Base-by-base conservation (phyloP, 495 filamentous ascomycete species). In the Penicillium verhagenii region DNA sequence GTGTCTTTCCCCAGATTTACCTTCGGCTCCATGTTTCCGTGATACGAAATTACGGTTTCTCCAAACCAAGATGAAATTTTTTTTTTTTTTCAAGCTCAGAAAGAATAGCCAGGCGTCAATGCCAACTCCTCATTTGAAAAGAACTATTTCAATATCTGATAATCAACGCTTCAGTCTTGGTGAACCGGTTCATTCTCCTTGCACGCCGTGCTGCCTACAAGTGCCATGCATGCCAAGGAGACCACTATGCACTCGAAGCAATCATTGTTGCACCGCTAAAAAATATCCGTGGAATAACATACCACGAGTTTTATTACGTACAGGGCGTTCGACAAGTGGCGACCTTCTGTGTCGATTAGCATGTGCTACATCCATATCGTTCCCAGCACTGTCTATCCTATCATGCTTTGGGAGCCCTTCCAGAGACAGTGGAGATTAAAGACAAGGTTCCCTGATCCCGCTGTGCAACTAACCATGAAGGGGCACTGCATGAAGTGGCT, bases 1-100 rank as follows among this genome's bases (percentile, higher is more conserved):
- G 16, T 53, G 28, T 48, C 48, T 59, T 53, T 55, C 56, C 56
- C 56, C 56, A 52, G 56, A 58, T 58, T 58, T 54, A 38, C 51
- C 45, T 33, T 42, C 39, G 25, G 50, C 42, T 14, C 26, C 33
- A 43, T 38, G 38, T 40, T 52, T 26, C 49, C 24, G 42, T 26
- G 20, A 16, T 45, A 45, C 42, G 11, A 13, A 31, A 31, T 8
- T n/a, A 35, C 33, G 10, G 33, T n/a, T 35, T 35, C 33, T 35
- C 13, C 2, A 35, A 24, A 45, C 6, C 6, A 16, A 25, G 19
- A 16, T 39, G 37, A 13, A 18, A 16, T 6, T 39, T 26, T 25
- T 3, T 7, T 21, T 25, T 14, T 26, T 8, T 16, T 16, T 3
- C 5, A 39, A n/a, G 16, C 19, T 19, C 8, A 16, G 42, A 45